phyloP scores from a whole-genome alignment of 305 asterid species.

The Vinca major region DNA sequence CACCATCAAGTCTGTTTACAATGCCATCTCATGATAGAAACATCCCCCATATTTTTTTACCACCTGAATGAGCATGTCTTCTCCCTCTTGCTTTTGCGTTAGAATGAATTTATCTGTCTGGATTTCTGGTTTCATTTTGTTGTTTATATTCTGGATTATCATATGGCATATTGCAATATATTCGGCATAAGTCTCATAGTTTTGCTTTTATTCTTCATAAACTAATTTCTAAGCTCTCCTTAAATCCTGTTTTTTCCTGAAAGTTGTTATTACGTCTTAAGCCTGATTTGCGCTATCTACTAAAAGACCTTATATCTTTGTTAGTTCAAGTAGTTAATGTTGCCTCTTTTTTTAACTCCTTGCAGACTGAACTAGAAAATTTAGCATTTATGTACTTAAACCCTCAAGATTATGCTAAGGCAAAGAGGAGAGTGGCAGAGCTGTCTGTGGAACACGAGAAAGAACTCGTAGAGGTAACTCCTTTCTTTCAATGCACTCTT shows the following conservation, averaged over 20 bases:
- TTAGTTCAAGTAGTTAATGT: neutral
- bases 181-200: neutral
- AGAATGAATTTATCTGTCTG: neutral
- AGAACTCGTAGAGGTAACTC: slow-evolving; percentile 65
- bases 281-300: slow-evolving; percentile 1
- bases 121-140: neutral
- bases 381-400: slow-evolving; percentile 85
- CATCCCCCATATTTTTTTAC: neutral
- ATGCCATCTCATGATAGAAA: neutral
- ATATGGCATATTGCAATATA: neutral
- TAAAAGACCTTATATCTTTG: neutral
- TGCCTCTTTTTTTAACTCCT: slow-evolving; percentile 1
- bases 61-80: neutral
- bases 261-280: neutral
- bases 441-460: slow-evolving; percentile 76
- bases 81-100: neutral
- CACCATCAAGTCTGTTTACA: neutral
- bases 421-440: slow-evolving; percentile 66
- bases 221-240: neutral
- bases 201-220: neutral
- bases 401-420: slow-evolving; percentile 63
- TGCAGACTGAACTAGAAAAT: slow-evolving; percentile 94
- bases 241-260: neutral
- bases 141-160: neutral
- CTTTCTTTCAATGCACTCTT: neutral